phyloP scores from a whole-genome alignment of 495 filamentous ascomycete species.

The Astrothelium macrocarpum region DNA sequence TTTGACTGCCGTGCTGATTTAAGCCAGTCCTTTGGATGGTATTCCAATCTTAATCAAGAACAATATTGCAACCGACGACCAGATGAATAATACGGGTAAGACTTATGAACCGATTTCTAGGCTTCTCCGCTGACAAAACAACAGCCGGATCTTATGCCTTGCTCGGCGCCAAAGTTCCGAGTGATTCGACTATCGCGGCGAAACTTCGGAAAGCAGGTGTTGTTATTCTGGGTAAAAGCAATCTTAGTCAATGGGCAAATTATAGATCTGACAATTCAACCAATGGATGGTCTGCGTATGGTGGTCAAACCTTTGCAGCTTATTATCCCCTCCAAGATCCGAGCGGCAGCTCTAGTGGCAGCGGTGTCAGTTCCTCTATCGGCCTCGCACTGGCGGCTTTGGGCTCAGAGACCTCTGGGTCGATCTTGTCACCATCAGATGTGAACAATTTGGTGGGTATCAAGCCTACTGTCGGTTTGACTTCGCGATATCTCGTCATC shows the following conservation, averaged over 20 bases:
- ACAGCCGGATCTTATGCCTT: slow-evolving; percentile 50
- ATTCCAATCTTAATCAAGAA: slow-evolving; percentile 62
- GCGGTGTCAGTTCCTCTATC: slow-evolving; percentile 40
- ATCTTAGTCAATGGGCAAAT: slow-evolving; percentile 48
- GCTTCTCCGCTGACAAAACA: neutral
- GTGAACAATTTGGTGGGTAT: slow-evolving; percentile 41
- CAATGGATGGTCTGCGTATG: slow-evolving; percentile 48
- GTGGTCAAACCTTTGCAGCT: slow-evolving; percentile 42
- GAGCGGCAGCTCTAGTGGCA: slow-evolving; percentile 45
- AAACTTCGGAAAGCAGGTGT: slow-evolving; percentile 37
- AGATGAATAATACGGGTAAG: slow-evolving; percentile 55
- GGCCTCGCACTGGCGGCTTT: slow-evolving; percentile 42
- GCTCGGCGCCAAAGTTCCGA: slow-evolving; percentile 22
- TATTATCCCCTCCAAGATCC: slow-evolving; percentile 46
- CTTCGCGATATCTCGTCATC: slow-evolving; percentile 50
- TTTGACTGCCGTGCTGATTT: neutral
- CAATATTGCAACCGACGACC: slow-evolving; percentile 61
- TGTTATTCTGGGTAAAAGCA: slow-evolving; percentile 42
- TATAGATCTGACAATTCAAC: slow-evolving; percentile 39
- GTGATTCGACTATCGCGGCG: slow-evolving; percentile 28
- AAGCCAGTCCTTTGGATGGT: slow-evolving; percentile 47
- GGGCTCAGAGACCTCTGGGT: slow-evolving; percentile 39
- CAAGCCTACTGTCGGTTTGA: slow-evolving; percentile 64
- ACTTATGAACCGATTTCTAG: neutral
- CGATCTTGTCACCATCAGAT: slow-evolving; percentile 30